Evolutionary conservation across 495 filamentous ascomycete species (phyloP).

Genomic region (Ramalina peruviana): DNA sequence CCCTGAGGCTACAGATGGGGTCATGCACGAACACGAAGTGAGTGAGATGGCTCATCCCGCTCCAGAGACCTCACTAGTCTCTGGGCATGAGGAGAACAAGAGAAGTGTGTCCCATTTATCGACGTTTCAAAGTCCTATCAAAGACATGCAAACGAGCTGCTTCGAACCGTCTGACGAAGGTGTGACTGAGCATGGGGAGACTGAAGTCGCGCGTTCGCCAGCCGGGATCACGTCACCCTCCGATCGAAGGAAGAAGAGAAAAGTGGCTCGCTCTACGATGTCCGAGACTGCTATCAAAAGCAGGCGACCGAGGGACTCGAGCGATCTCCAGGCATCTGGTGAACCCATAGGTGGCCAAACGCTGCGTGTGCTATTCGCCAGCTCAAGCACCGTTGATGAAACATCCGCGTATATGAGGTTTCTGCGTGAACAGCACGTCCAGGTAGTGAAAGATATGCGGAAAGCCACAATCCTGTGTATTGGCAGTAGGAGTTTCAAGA

Average conservation of each 20-base stretch:
- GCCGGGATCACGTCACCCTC: neutral
- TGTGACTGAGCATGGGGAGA: neutral
- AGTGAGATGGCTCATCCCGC: too few relatives aligned
- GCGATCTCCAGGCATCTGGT: neutral
- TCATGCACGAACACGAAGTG: too few relatives aligned
- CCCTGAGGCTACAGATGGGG: too few relatives aligned
- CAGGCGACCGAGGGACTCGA: neutral
- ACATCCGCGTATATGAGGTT: constrained; percentile 16
- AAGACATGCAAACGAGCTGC: too few relatives aligned
- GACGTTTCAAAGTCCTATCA: too few relatives aligned
- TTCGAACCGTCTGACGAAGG: too few relatives aligned
- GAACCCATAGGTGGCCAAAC: neutral
- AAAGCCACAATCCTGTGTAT: constrained; percentile 24
- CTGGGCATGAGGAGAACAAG: too few relatives aligned
- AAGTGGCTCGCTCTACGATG: neutral
- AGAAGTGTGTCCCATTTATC: too few relatives aligned
- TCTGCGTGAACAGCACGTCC: constrained; percentile 18
- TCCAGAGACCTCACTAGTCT: too few relatives aligned
- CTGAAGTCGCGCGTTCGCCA: neutral
- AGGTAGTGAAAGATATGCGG: constrained; percentile 11
- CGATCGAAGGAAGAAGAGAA: too few relatives aligned
- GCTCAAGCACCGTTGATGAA: constrained; percentile 8
- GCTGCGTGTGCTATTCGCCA: constrained; percentile 9
- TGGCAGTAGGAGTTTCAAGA: constrained; percentile 22
- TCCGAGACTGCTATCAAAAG: constrained; percentile 4